phyloP scores from a whole-genome alignment of 805 yeast species.

The Diddensiella transvaalensis region DNA sequence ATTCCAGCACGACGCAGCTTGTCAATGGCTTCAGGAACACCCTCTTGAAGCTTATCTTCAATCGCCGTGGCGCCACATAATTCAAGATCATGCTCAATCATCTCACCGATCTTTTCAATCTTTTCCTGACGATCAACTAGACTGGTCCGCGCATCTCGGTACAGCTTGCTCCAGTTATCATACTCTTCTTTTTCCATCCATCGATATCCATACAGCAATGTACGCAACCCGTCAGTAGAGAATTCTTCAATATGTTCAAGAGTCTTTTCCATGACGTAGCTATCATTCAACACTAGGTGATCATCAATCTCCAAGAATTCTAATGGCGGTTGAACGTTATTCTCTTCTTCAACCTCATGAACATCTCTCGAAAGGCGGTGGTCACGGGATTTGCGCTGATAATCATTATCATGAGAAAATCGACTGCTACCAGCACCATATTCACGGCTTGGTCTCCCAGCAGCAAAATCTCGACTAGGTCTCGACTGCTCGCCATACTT shows the following conservation, averaged over 20 bases:
- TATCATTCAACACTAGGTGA: conserved; percentile 62
- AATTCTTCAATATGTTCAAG: conserved; percentile 89
- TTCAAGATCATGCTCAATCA: conserved; percentile 64
- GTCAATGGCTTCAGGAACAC: conserved; percentile 95
- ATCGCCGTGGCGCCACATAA: conserved; percentile 93
- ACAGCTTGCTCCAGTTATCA: conserved; percentile 61
- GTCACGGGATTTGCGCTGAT: conserved; percentile 6
- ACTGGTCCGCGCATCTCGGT: conserved; percentile 73
- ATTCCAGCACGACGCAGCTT: conserved; percentile 90
- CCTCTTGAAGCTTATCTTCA: conserved; percentile 93
- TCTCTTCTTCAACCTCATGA: conserved; percentile 4
- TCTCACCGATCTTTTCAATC: conserved; percentile 69
- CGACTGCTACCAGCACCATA: no score
- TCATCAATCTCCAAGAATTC: conserved; percentile 41
- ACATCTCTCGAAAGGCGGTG: background rate
- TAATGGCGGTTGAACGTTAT: background rate
- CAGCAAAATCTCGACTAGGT: conserved; percentile 1
- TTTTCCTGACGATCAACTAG: conserved; percentile 60
- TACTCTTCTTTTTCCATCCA: conserved; percentile 63
- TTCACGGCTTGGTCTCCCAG: conserved; percentile 7
- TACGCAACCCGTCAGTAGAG: conserved; percentile 91
- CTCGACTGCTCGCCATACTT: conserved; percentile 21
- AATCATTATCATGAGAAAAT: conserved; percentile 3
- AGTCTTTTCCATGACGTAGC: conserved; percentile 75
- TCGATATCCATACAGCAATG: conserved; percentile 76